Percentiles rank a stretch among this genome's conserved stretches.
These are phyloP conservation scores for Eucalyptus fibrosa DNA, from an alignment of 345 rosid genomes.

Conservation along the genomic window DNA sequence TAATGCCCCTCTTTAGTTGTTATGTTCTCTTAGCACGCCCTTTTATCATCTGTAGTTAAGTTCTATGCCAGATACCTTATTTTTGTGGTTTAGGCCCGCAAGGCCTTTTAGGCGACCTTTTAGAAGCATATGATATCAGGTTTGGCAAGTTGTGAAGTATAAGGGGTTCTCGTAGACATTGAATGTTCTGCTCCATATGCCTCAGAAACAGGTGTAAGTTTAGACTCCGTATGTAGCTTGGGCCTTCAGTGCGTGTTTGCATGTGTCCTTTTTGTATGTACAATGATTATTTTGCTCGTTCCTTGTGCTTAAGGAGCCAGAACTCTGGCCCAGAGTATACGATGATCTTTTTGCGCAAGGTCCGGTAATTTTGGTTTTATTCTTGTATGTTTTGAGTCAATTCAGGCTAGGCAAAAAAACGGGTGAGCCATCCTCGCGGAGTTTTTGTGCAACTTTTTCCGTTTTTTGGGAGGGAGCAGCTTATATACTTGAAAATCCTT, in stretches of 20 bases:
- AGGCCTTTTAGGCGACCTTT: not conserved
- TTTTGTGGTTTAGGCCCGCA: not conserved
- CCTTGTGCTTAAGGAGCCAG: not conserved
- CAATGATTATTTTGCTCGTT: not conserved
- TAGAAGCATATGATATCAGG: not conserved
- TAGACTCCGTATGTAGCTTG: not conserved
- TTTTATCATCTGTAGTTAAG: not conserved
- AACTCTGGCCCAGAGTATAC: not conserved
- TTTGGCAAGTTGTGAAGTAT: not conserved
- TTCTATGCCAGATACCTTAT: not conserved
- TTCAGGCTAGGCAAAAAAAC: not conserved
- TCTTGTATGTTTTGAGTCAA: not conserved
- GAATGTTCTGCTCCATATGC: not conserved
- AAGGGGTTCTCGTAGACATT: not conserved
- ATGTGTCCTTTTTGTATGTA: not conserved
- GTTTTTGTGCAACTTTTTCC: not conserved
- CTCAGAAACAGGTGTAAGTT: not conserved
- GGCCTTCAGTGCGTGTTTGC: not conserved
- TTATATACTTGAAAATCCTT: not conserved
- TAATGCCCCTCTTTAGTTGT: not conserved
- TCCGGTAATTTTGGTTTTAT: not conserved
- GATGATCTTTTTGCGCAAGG: not conserved
- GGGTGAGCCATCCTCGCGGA: not conserved
- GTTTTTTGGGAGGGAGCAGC: not conserved
- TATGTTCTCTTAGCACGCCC: not conserved